phyloP scores from a whole-genome alignment of 495 filamentous ascomycete genomes.

The Daldinia grandis region DNA sequence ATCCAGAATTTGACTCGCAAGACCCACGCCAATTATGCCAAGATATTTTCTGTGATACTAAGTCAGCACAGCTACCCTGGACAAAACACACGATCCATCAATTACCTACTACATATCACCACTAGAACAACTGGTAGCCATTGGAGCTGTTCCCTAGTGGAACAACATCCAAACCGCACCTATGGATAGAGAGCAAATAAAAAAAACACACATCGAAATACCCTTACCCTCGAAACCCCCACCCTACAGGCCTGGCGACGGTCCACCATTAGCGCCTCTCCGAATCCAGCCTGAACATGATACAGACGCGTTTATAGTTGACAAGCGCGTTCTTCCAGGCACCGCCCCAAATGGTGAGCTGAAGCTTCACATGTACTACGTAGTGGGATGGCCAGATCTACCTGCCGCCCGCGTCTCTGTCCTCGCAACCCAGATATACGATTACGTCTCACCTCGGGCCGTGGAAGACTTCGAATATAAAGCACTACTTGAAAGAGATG shows the following conservation, averaged over 20 bases:
- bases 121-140: neutral
- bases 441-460: conserved; percentile 56
- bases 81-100: conserved; percentile 7
- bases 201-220: conserved; percentile 44
- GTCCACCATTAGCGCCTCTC: conserved; percentile 49
- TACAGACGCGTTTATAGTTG: conserved; percentile 57
- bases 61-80: conserved; percentile 27
- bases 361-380: conserved; percentile 49
- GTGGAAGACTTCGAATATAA: conserved; percentile 57
- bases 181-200: conserved; percentile 26
- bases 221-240: conserved; percentile 45
- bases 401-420: conserved; percentile 51
- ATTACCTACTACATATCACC: neutral
- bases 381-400: conserved; percentile 55
- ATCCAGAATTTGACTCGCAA: conserved; percentile 1
- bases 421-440: conserved; percentile 49
- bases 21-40: conserved; percentile 8
- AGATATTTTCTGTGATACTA: neutral
- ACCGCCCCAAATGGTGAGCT: conserved; percentile 42
- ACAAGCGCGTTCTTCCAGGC: conserved; percentile 52
- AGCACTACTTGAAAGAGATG: conserved; percentile 42
- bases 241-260: conserved; percentile 51
- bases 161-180: conserved; percentile 5
- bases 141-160: conserved; percentile 1
- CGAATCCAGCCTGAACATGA: conserved; percentile 49